Evolutionary conservation across 345 rosid genomes (phyloP).

Genomic region (Lepidium africanum): DNA sequence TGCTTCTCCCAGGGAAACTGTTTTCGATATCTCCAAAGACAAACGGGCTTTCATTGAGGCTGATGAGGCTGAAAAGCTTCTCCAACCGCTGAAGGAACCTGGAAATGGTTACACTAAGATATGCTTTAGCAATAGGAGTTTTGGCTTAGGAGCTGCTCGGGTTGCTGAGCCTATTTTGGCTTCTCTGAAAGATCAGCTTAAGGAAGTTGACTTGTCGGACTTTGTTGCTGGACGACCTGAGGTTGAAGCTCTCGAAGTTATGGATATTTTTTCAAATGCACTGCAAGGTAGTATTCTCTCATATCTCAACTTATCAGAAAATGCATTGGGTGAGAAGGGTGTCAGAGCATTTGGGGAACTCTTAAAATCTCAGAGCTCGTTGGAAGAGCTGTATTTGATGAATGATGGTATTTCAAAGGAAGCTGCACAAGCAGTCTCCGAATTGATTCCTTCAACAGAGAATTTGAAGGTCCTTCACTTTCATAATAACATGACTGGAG

Average conservation of each 20-base stretch:
- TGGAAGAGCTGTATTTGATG: slow-evolving; percentile 82
- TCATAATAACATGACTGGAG: slow-evolving; percentile 92
- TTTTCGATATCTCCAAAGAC: slow-evolving; percentile 77
- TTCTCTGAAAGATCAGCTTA: slow-evolving; percentile 65
- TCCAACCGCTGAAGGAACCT: slow-evolving; percentile 60
- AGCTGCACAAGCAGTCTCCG: slow-evolving; percentile 78
- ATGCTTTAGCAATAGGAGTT: slow-evolving; percentile 92
- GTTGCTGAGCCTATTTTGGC: slow-evolving; percentile 71
- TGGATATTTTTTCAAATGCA: slow-evolving; percentile 69
- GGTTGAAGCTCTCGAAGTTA: slow-evolving; percentile 81
- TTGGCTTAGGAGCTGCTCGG: slow-evolving; percentile 68
- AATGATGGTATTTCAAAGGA: slow-evolving; percentile 91
- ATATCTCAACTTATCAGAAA: slow-evolving; percentile 70
- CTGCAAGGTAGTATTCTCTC: slow-evolving; percentile 60
- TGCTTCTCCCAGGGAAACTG: slow-evolving; percentile 29
- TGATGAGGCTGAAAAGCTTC: slow-evolving; percentile 69
- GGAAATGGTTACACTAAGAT: slow-evolving; percentile 71
- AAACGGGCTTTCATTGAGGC: slow-evolving; percentile 65
- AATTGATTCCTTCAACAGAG: slow-evolving; percentile 80
- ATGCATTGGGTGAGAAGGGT: slow-evolving; percentile 95
- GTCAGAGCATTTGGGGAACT: slow-evolving; percentile 75
- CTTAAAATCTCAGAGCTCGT: slow-evolving; percentile 54
- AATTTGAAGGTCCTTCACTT: slow-evolving; percentile 74
- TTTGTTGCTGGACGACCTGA: slow-evolving; percentile 87
- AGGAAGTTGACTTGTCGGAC: slow-evolving; percentile 84